Conservation (phyloP, 2,329 filamentous ascomycete genomes). For the Monosporascus sp. region DNA sequence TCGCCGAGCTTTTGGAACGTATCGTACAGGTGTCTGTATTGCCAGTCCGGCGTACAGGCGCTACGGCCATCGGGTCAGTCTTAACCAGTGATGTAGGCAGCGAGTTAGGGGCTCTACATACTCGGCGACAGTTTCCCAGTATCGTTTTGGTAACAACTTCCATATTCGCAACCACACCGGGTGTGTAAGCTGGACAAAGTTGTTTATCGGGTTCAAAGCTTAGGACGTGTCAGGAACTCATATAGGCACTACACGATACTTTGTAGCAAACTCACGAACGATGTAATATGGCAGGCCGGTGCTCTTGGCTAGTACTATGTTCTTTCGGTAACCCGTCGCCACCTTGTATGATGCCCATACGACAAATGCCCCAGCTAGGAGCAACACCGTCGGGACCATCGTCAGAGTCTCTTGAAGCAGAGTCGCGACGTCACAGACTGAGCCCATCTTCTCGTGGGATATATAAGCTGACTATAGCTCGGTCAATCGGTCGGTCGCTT, state of each 20-base stretch:
- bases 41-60: constrained; percentile 51
- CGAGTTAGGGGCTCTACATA: constrained; percentile 32
- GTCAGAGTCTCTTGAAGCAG: too few species aligned
- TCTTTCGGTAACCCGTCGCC: constrained; percentile 31
- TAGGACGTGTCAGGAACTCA: constrained; percentile 1
- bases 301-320: constrained; percentile 44
- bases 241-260: neutral
- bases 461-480: too few species aligned
- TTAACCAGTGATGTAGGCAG: neutral
- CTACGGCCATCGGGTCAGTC: constrained; percentile 30
- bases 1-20: constrained; percentile 58
- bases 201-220: constrained; percentile 46
- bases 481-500: too few species aligned
- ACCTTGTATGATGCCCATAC: constrained; percentile 27
- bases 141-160: constrained; percentile 46
- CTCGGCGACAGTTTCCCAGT: constrained; percentile 55
- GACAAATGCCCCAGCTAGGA: constrained; percentile 27
- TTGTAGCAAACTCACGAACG: constrained; percentile 37
- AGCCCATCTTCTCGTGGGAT: too few species aligned
- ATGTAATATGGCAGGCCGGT: constrained; percentile 48
- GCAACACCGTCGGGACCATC: constrained; percentile 33
- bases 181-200: constrained; percentile 50
- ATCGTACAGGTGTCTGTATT: constrained; percentile 46
- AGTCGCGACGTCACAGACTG: too few species aligned
- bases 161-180: constrained; percentile 51